These are phyloP conservation scores for Tricholomella constricta DNA, from an alignment of 768 basidiomycete species.

Conservation along the genomic window DNA sequence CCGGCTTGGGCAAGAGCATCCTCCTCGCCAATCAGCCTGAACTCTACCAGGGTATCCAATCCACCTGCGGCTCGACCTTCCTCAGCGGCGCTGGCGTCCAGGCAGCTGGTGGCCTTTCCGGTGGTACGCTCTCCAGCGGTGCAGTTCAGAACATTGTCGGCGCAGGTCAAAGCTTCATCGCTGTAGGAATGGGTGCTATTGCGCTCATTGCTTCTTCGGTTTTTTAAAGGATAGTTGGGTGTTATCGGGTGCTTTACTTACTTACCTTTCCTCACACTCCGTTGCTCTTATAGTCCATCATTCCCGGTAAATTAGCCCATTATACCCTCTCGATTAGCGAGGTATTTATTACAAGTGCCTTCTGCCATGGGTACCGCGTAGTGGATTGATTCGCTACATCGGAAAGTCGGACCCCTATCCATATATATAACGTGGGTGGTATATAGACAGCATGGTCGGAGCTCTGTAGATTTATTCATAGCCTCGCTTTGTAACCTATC, in stretches of 20 bases:
- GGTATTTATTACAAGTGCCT: constrained; percentile 17
- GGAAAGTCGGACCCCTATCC: background rate
- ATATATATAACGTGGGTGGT: constrained; percentile 2
- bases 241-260: constrained; percentile 13
- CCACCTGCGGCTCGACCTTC: constrained; percentile 73
- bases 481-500: background rate
- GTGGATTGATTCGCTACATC: constrained; percentile 16
- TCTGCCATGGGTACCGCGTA: constrained; percentile 9
- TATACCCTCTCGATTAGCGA: constrained; percentile 24
- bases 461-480: background rate
- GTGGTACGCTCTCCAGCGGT: constrained; percentile 32
- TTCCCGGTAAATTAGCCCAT: constrained; percentile 20
- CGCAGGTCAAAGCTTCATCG: constrained; percentile 23
- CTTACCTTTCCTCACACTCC: constrained; percentile 8
- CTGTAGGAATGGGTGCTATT: constrained; percentile 16
- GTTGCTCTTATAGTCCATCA: constrained; percentile 15
- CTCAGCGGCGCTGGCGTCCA: constrained; percentile 59
- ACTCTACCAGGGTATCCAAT: constrained; percentile 64
- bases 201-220: constrained; percentile 15
- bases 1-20: constrained; percentile 65
- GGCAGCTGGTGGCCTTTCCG: constrained; percentile 63
- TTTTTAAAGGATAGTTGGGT: constrained; percentile 15
- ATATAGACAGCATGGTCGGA: background rate
- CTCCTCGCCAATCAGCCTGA: constrained; percentile 65
- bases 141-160: constrained; percentile 25